Percentiles rank a stretch among this genome's conserved stretches.
Conservation (phyloP, 306 rosid genomes). For the Hylodesmum podocarpum region DNA sequence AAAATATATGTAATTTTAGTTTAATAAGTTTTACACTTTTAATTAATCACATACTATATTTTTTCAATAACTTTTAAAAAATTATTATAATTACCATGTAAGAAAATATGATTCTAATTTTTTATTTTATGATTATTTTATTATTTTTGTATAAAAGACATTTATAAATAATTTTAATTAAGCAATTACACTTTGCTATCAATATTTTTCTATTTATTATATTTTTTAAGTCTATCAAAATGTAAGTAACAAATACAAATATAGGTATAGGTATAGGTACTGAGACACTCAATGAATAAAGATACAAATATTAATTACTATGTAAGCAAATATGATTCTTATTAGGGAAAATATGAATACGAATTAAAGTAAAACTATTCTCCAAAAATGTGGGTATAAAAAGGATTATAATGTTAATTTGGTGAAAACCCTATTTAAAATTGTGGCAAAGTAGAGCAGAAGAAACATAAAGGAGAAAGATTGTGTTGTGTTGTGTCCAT, state of each 20-base stretch:
- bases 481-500: not conserved
- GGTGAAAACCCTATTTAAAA: not conserved
- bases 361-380: not conserved
- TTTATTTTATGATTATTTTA: too few relatives aligned
- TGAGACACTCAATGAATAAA: not conserved
- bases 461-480: not conserved
- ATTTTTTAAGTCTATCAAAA: not conserved
- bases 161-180: not conserved
- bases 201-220: not conserved
- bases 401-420: not conserved
- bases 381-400: not conserved
- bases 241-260: not conserved
- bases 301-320: not conserved
- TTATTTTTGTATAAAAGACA: not conserved
- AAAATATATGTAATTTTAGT: too few relatives aligned
- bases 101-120: too few relatives aligned
- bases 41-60: too few relatives aligned
- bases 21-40: too few relatives aligned
- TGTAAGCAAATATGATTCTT: too few relatives aligned
- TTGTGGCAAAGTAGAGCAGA: not conserved
- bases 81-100: too few relatives aligned
- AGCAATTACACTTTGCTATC: not conserved
- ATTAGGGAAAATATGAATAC: too few relatives aligned
- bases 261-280: not conserved
- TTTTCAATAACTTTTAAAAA: too few relatives aligned